Percentiles rank a stretch among this genome's conserved stretches.
These are phyloP conservation scores for Penicillium sp. DNA, from an alignment of 2,329 filamentous ascomycete species.

Conservation along the genomic window DNA sequence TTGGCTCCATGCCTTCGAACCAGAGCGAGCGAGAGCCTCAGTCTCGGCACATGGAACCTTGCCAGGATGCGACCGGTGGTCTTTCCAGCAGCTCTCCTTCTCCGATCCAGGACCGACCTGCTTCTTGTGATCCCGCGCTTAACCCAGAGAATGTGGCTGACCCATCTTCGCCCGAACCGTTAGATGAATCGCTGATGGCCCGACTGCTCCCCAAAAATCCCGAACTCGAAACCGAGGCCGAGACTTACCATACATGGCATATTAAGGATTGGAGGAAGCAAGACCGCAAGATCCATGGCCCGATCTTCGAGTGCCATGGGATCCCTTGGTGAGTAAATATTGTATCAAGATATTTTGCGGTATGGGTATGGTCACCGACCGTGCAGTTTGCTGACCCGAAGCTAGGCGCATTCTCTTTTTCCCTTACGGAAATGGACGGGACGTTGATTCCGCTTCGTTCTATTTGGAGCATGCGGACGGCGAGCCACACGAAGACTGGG, in stretches of 20 bases:
- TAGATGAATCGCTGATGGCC: slow-evolving; percentile 85
- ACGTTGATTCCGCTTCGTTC: slow-evolving; percentile 87
- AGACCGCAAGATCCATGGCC: slow-evolving; percentile 82
- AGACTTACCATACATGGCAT: slow-evolving; percentile 81
- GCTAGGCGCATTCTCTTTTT: slow-evolving; percentile 90
- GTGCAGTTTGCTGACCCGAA: slow-evolving; percentile 27
- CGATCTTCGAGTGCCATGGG: slow-evolving; percentile 82
- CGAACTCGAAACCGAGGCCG: slow-evolving; percentile 78
- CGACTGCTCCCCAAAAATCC: slow-evolving; percentile 75
- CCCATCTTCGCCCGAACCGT: slow-evolving; percentile 7
- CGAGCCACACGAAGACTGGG: slow-evolving; percentile 87
- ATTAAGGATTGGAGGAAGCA: slow-evolving; percentile 81
- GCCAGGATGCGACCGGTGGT: slow-evolving; percentile 1
- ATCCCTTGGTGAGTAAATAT: slow-evolving; percentile 79
- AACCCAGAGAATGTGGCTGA: slow-evolving; percentile 10
- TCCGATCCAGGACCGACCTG: neutral
- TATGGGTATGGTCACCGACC: neutral
- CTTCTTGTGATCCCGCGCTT: neutral
- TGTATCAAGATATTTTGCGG: slow-evolving; percentile 4
- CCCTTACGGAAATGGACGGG: slow-evolving; percentile 93
- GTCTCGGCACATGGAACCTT: neutral
- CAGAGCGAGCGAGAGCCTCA: neutral
- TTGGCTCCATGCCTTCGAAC: neutral
- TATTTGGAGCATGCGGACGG: slow-evolving; percentile 90
- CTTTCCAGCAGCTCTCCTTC: neutral